Evolutionary conservation across 305 asterid species (phyloP), one percentile per base, ranked within the genome.

Genomic region (Plantago coronopus): DNA sequence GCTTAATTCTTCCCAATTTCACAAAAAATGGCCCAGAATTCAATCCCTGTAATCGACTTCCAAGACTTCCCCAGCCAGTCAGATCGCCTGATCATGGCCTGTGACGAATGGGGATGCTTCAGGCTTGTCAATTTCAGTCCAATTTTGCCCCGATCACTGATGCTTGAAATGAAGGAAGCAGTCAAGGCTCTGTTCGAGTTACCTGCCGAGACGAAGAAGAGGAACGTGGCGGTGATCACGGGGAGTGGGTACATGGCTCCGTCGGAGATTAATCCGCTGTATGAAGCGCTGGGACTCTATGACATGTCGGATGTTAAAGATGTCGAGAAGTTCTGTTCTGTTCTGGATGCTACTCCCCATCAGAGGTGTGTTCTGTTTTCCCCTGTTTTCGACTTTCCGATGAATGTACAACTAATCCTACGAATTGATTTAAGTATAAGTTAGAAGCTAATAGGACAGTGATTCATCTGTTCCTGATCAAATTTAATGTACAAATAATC

Each of bases 51-150:
- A 61, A 76, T 86, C 65, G 81, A 86, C 48, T 9, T 81, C 67
- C 65, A 63, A 17, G 86, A 72, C 65, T 75, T 74, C 37, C 82
- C 83, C 10, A 75, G 46, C 0, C 68, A 80, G 47, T 67, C 66
- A 2, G 11, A 18, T n/a, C 72, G 62, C 69, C 72, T 86, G 56
- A 70, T 83, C 3, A 42, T 59, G 34, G 95, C 89, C 18, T 86
- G 91, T 70, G 82, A 79, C 34, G 87, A 83, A 17, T 78, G 81
- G 89, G 95, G 91, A 1, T 81, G 88, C 45, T 86, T 83, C 77
- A 54, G 91, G 61, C 55, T 86, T 11, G 66, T 73, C 12, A 83
- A 83, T 58, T 82, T 72, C 67, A 73, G 67, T 25, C 68, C 23
- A 10, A 51, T 73, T 27, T 66, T 86, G 16, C 63, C 85, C 12